Evolutionary conservation across 768 basidiomycete species (phyloP), one percentile per base, ranked within the genome.

Genomic region (Sporobolomyces phaffii): DNA sequence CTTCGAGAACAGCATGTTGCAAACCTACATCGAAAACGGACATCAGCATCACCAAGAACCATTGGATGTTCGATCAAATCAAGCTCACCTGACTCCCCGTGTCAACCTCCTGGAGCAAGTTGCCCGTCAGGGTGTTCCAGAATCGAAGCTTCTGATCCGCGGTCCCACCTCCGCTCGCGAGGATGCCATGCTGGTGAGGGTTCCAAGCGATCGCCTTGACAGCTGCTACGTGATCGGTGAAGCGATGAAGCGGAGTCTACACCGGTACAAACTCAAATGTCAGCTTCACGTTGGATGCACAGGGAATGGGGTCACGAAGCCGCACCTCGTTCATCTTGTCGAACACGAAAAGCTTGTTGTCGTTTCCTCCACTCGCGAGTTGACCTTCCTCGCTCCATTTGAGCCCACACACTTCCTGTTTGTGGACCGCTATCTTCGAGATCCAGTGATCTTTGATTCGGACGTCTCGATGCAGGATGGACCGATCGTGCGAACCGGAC

Each of bases 161-260:
- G n/a, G 94, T 99, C 11, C 94, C 96, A 14, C 94, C 94, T 8
- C 96, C 96, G 10, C 89, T 91, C 1, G 94, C 96, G 38, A 98
- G 79, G 3, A 97, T 83, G 2, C 92, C 91, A 15, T 87, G 81
- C 49, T 94, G 83, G 78, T 99, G 96, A 9, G 94, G 93, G 77
- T 91, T 93, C 94, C 96, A 99, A 9, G 94, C 92, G 33, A 99
- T 86, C 8, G 94, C 94, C 75, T 98, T 98, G 61, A 99, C 94
- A 5, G 94, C 94, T 2, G 96, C 94, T 4, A 87, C 88, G 76
- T 99, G 94, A 69, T 99, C 92, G 64, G 91, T 90, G 77, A 97
- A 99, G 76, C 90, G 90, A 85, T 87, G 96, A 13, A 97, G 78
- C 3, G 93, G 96, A 60, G 76, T 68, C 50, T 74, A 64, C n/a